Evolutionary conservation across 2,329 filamentous ascomycete species (phyloP).

Genomic region (Fusarium robinianum): DNA sequence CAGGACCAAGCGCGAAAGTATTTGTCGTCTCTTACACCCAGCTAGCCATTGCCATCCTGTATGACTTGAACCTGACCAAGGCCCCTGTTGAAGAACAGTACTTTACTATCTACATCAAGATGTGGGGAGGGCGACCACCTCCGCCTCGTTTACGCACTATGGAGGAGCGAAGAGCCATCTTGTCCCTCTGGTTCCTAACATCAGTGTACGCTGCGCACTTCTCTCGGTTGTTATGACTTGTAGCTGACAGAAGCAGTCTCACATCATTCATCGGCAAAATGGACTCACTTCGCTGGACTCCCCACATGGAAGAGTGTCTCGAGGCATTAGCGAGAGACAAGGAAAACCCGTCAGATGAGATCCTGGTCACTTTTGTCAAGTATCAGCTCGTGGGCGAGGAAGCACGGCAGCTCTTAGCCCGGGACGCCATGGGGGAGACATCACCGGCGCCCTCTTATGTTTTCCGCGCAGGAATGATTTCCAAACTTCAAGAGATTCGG

Average conservation of each 20-base stretch:
- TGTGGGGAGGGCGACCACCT: conserved; percentile 38
- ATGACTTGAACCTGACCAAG: conserved; percentile 52
- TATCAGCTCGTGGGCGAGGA: conserved; percentile 49
- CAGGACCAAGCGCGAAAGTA: conserved; percentile 44
- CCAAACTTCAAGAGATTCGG: conserved; percentile 36
- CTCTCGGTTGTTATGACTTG: background rate
- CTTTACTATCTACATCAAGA: conserved; percentile 44
- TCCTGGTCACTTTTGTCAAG: conserved; percentile 46
- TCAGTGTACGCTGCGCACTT: conserved; percentile 39
- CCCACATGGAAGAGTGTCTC: conserved; percentile 62
- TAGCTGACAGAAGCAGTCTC: conserved; percentile 34
- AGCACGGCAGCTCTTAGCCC: conserved; percentile 39
- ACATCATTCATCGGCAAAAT: conserved; percentile 50
- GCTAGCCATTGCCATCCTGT: conserved; percentile 49
- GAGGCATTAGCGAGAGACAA: conserved; percentile 49
- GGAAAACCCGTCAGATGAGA: conserved; percentile 54
- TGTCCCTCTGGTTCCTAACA: conserved; percentile 52
- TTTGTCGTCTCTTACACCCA: conserved; percentile 51
- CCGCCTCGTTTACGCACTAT: conserved; percentile 46
- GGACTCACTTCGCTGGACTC: conserved; percentile 60
- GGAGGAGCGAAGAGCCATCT: conserved; percentile 54
- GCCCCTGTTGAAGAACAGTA: conserved; percentile 43
- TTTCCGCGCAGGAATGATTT: conserved; percentile 40
- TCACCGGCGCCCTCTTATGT: conserved; percentile 40
- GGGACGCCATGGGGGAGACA: conserved; percentile 37